Evolutionary conservation across 2,329 filamentous ascomycete genomes (phyloP).

Genomic region (Ophiostoma montium): DNA sequence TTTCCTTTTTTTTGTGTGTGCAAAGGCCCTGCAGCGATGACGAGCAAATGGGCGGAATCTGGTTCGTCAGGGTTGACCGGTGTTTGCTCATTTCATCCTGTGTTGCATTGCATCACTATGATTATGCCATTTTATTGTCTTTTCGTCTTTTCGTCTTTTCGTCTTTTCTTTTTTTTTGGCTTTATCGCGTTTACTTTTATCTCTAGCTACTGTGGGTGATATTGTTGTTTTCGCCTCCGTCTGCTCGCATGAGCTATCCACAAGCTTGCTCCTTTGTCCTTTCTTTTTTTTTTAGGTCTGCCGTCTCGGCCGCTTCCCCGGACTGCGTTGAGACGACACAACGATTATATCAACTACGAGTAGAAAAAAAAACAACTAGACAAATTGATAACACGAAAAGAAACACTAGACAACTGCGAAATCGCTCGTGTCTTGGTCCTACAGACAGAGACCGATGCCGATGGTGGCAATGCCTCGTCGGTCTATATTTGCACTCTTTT

Average conservation of each 20-base stretch:
- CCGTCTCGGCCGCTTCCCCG: constrained; percentile 8
- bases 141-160: background rate
- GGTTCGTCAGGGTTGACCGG: background rate
- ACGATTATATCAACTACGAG: background rate
- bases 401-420: background rate
- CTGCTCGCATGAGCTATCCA: too few species aligned
- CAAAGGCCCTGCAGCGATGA: background rate
- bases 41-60: background rate
- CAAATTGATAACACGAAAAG: background rate
- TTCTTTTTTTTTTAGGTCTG: background rate
- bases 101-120: too few species aligned
- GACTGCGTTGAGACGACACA: constrained; percentile 5
- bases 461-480: background rate
- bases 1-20: too few species aligned
- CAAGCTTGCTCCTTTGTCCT: background rate
- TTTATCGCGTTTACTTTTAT: background rate
- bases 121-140: background rate
- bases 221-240: too few species aligned
- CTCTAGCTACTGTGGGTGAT: too few species aligned
- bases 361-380: background rate
- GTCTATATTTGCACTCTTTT: background rate
- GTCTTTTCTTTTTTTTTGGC: background rate
- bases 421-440: background rate
- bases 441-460: background rate
- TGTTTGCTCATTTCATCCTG: too few species aligned